A percentile compares a stretch with the other conserved stretches of the same genome.
phyloP scores from a whole-genome alignment of 441 rosid genomes.

The Adansonia gregorii region DNA sequence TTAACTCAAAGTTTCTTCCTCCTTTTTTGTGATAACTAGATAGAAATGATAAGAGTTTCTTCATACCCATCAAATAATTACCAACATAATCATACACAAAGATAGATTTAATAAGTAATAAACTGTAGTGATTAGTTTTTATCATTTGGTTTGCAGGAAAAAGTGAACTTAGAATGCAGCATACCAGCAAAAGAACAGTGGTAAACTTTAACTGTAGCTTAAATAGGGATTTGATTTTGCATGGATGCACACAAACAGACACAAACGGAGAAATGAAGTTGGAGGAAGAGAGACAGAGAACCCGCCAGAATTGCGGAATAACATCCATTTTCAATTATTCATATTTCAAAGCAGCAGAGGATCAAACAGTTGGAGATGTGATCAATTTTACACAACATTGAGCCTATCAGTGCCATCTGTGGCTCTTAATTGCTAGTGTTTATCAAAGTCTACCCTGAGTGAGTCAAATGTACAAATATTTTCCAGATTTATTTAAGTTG shows the following conservation, averaged over 20 bases:
- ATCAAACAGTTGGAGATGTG: neutral
- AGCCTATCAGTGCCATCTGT: neutral
- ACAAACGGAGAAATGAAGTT: neutral
- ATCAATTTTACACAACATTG: neutral
- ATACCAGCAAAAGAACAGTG: neutral
- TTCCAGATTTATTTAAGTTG: conserved; percentile 13
- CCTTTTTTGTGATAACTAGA: neutral
- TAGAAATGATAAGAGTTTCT: neutral
- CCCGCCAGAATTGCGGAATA: conserved; percentile 3
- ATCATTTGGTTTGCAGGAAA: neutral
- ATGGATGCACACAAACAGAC: neutral
- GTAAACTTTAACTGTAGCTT: neutral
- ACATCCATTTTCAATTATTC: neutral
- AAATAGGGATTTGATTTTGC: conserved; percentile 1
- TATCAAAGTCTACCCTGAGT: neutral
- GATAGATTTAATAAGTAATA: neutral
- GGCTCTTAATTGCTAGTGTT: neutral
- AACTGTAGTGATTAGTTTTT: neutral
- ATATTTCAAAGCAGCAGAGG: conserved; percentile 1
- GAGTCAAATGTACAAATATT: neutral
- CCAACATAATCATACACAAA: neutral
- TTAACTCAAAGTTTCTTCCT: neutral
- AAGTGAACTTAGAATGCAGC: neutral
- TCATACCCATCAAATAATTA: neutral
- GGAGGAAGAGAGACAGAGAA: neutral